Evolutionary conservation across 1,284 basidiomycete genomes (phyloP).

Genomic region (Ganoderma boninense): DNA sequence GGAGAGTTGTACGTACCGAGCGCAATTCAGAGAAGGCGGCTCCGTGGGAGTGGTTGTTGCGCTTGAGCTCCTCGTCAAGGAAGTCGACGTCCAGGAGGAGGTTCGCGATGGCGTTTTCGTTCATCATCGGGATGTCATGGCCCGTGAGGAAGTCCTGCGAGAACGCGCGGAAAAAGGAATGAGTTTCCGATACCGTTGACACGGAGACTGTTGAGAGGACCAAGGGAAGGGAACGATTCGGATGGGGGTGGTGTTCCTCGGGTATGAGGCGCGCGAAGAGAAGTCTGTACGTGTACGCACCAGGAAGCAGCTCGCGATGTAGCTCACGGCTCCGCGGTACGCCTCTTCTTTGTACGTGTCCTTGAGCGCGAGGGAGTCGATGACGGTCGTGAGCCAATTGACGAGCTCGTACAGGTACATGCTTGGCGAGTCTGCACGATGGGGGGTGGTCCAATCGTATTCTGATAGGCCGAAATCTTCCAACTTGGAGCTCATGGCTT

Average conservation of each 20-base stretch:
- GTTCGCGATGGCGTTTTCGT: slow-evolving; percentile 89
- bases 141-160: slow-evolving; percentile 83
- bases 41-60: slow-evolving; percentile 73
- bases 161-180: slow-evolving; percentile 5
- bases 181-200: slow-evolving; percentile 8
- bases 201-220: slow-evolving; percentile 4
- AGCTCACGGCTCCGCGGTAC: slow-evolving; percentile 85
- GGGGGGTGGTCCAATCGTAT: slow-evolving; percentile 89
- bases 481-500: slow-evolving; percentile 91
- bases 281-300: slow-evolving; percentile 48
- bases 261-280: not conserved
- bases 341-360: slow-evolving; percentile 88
- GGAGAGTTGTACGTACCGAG: slow-evolving; percentile 60
- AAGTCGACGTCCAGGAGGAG: slow-evolving; percentile 87
- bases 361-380: slow-evolving; percentile 91
- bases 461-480: slow-evolving; percentile 95
- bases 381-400: slow-evolving; percentile 96
- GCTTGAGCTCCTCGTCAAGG: slow-evolving; percentile 82
- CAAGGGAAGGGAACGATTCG: not conserved
- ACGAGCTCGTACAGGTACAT: slow-evolving; percentile 95
- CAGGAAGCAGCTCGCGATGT: slow-evolving; percentile 90
- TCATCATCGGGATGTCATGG: slow-evolving; percentile 80
- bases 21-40: slow-evolving; percentile 86
- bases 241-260: not conserved
- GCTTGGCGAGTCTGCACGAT: slow-evolving; percentile 80